Conservation (phyloP, 208 protist genomes). For the Trypanosoma brucei region DNA sequence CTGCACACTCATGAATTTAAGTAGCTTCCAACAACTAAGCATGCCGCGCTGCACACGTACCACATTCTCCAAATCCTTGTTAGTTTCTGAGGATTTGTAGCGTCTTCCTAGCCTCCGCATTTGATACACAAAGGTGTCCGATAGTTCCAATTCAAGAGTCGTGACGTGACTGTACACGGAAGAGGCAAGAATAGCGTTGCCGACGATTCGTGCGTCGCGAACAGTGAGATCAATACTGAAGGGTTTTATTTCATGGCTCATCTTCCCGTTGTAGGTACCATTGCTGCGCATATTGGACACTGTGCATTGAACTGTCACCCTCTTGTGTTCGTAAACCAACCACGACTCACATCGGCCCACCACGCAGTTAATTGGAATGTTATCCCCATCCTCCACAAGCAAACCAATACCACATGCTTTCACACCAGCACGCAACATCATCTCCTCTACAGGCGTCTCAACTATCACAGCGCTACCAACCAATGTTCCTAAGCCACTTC, state of each 20-base stretch:
- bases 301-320: constrained; percentile 45
- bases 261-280: constrained; percentile 32
- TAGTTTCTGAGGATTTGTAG: constrained; percentile 8
- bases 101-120: constrained; percentile 28
- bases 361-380: constrained; percentile 23
- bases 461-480: too few species aligned
- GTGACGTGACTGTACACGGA: constrained; percentile 36
- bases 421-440: constrained; percentile 26
- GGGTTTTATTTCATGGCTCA: constrained; percentile 29
- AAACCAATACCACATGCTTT: constrained; percentile 20
- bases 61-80: not conserved
- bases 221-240: constrained; percentile 42
- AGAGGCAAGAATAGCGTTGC: constrained; percentile 20
- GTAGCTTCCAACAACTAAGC: constrained; percentile 13
- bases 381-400: constrained; percentile 22
- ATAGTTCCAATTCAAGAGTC: constrained; percentile 41
- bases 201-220: constrained; percentile 27
- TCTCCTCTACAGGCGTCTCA: not conserved
- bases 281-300: constrained; percentile 31
- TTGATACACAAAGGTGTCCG: constrained; percentile 55
- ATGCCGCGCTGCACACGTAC: not conserved
- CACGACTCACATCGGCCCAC: constrained; percentile 26
- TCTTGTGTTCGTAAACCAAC: constrained; percentile 20
- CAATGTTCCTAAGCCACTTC: not conserved
- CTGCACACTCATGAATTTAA: constrained; percentile 8